These are phyloP conservation scores for Atkinsonella hypoxylon DNA, from an alignment of 2,329 filamentous ascomycete genomes.

Conservation along the genomic window DNA sequence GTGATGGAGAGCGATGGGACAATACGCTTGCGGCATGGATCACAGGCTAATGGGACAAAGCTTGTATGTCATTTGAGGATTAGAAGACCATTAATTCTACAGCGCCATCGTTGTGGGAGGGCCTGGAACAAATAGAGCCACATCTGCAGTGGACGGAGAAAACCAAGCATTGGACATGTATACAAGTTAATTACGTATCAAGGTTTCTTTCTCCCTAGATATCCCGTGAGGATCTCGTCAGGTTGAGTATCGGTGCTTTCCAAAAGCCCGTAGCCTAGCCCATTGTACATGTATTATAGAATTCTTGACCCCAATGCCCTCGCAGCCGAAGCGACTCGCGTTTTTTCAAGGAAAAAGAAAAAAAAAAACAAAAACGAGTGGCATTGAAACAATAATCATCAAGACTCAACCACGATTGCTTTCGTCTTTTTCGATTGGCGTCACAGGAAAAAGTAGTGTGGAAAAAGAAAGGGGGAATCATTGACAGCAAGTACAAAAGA, in stretches of 20 bases:
- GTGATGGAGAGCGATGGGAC: slow-evolving; percentile 23
- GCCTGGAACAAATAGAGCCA: too few species aligned
- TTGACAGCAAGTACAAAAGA: slow-evolving; percentile 22
- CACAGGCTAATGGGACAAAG: too few species aligned
- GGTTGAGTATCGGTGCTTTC: slow-evolving; percentile 2
- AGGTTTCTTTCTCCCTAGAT: slow-evolving; percentile 1
- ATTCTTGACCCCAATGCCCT: slow-evolving; percentile 4
- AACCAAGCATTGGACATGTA: neutral
- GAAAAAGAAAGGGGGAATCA: slow-evolving; percentile 25
- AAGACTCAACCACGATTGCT: slow-evolving; percentile 8
- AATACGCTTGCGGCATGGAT: neutral
- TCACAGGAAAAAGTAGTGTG: neutral
- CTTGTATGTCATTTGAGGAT: too few species aligned
- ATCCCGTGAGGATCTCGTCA: slow-evolving; percentile 3
- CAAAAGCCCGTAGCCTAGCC: slow-evolving; percentile 4
- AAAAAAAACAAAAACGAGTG: slow-evolving; percentile 1
- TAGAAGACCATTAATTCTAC: too few species aligned
- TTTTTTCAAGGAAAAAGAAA: too few species aligned
- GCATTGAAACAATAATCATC: slow-evolving; percentile 17
- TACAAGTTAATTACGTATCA: slow-evolving; percentile 1
- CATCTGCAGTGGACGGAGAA: neutral
- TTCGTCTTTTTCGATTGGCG: slow-evolving; percentile 7
- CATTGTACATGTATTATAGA: slow-evolving; percentile 9
- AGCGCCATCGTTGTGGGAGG: too few species aligned
- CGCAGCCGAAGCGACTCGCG: too few species aligned